Conservation (phyloP, 441 rosid species). For the Arabidopsis lyrata region DNA sequence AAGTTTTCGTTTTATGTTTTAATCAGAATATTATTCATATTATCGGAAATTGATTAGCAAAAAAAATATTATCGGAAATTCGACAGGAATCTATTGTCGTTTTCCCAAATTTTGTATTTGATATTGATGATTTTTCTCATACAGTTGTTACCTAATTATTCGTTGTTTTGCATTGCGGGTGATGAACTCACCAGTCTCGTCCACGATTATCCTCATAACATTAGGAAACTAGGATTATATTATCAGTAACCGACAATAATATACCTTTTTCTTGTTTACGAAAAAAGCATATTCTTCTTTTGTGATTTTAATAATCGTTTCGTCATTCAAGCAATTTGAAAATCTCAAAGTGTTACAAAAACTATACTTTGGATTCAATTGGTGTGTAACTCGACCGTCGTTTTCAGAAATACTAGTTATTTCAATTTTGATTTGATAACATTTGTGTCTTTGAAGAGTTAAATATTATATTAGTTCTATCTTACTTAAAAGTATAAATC, state of each 20-base stretch:
- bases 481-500: too few species aligned
- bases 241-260: constrained; percentile 8
- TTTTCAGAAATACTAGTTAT: background rate
- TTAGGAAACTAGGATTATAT: background rate
- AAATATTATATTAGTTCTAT: too few species aligned
- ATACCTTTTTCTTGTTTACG: background rate
- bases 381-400: background rate
- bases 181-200: constrained; percentile 10
- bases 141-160: constrained; percentile 3
- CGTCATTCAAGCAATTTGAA: background rate
- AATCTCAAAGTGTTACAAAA: background rate
- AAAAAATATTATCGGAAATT: background rate
- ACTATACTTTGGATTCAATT: background rate
- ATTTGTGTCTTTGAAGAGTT: background rate
- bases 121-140: background rate
- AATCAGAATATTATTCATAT: background rate
- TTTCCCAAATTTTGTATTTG: constrained; percentile 14
- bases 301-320: background rate
- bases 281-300: constrained; percentile 8
- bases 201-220: constrained; percentile 24
- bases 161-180: constrained; percentile 10
- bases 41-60: too few species aligned
- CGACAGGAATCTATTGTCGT: constrained; percentile 34
- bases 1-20: background rate
- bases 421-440: background rate